Evolutionary conservation across 192 early-diverging fungal species (phyloP).

Genomic region (Backusella australiensis): DNA sequence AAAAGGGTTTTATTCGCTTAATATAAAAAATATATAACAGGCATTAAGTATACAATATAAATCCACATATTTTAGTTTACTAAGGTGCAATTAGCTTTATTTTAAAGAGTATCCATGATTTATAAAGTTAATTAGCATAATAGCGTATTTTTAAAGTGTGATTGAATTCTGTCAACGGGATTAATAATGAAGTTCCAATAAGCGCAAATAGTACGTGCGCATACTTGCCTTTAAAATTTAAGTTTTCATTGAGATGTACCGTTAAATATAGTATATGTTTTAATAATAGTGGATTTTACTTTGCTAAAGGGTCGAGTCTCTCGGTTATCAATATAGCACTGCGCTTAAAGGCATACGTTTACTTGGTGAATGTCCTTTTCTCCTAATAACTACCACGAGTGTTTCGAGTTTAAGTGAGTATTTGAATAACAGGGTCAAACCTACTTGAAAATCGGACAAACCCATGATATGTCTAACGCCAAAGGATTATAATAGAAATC

Average conservation of each 20-base stretch:
- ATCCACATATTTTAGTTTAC: neutral
- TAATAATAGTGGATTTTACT: too few species aligned
- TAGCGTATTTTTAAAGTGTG: neutral
- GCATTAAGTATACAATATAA: neutral
- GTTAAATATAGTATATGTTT: too few species aligned
- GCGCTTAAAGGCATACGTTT: neutral
- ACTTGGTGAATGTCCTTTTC: neutral
- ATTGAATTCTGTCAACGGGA: neutral
- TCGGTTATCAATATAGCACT: neutral
- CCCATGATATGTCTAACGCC: too few species aligned
- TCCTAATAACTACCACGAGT: neutral
- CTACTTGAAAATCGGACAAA: too few species aligned
- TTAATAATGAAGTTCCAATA: neutral
- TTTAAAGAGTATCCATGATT: neutral
- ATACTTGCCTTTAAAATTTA: too few species aligned
- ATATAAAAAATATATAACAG: neutral
- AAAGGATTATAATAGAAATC: too few species aligned
- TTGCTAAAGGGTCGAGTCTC: neutral
- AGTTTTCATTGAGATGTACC: too few species aligned
- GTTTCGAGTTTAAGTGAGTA: too few species aligned
- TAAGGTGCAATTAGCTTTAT: neutral
- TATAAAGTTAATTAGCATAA: neutral
- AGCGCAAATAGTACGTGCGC: too few species aligned
- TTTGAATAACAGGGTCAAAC: neutral
- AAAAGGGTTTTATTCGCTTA: too few species aligned